phyloP scores from a whole-genome alignment of 371 early-diverging fungal species.

The Actinomortierella wolfii region DNA sequence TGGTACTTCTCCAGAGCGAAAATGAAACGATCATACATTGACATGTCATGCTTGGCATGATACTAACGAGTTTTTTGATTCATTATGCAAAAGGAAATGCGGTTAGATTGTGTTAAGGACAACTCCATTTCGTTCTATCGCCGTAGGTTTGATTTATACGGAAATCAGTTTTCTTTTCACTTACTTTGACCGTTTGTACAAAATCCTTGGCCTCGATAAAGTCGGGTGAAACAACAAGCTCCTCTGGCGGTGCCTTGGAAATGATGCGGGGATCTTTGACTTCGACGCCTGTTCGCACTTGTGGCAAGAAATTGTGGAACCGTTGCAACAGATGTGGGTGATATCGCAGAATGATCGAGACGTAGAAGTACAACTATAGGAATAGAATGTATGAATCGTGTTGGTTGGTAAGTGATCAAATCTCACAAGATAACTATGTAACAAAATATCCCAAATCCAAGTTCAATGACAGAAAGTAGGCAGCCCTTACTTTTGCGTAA shows the following conservation, averaged over 20 bases:
- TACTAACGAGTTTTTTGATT: constrained; percentile 6
- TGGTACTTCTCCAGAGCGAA: constrained; percentile 45
- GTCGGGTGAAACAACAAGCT: constrained; percentile 38
- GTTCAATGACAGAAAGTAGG: neutral
- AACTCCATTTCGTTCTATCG: neutral
- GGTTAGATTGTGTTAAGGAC: neutral
- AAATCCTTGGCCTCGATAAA: constrained; percentile 47
- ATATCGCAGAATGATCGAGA: constrained; percentile 40
- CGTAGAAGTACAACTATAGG: constrained; percentile 38
- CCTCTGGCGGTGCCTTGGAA: constrained; percentile 46
- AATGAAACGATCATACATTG: constrained; percentile 40
- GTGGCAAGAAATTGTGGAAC: constrained; percentile 38
- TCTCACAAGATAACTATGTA: no score
- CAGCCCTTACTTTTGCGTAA: constrained; percentile 25
- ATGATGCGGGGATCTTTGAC: constrained; percentile 37
- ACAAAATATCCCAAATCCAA: neutral
- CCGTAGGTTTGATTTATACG: no score
- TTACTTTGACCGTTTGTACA: constrained; percentile 43
- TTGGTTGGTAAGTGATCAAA: no score
- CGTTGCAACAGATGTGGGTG: constrained; percentile 42
- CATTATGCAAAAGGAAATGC: no score
- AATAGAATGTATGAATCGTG: no score
- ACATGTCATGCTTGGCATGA: constrained; percentile 39
- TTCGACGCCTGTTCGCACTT: constrained; percentile 17
- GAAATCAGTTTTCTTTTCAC: neutral